Evolutionary conservation across 495 filamentous ascomycete genomes (phyloP).

Genomic region (Bacidia gigantensis): DNA sequence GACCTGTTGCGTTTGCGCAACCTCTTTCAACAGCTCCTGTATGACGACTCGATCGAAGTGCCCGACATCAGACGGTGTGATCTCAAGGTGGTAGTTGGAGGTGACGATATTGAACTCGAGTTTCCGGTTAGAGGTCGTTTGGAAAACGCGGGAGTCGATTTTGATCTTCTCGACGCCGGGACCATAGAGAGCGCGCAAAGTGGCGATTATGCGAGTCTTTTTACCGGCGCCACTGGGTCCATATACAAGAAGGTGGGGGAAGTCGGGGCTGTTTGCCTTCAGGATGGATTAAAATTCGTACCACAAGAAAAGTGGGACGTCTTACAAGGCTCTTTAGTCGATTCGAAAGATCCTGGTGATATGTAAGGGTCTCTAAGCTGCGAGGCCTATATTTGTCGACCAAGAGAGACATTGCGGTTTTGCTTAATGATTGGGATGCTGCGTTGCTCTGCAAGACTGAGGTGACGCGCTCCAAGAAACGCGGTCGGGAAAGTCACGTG

Average conservation of each 20-base stretch:
- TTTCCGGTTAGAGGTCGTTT: conserved; percentile 88
- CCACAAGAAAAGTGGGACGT: conserved; percentile 12
- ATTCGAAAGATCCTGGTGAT: conserved; percentile 78
- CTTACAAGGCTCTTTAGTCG: conserved; percentile 76
- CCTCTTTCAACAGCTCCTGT: conserved; percentile 92
- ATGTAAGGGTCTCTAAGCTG: conserved; percentile 71
- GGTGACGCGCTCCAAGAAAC: neutral
- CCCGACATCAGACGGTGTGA: conserved; percentile 95
- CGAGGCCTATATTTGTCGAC: conserved; percentile 93
- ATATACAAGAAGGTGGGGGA: conserved; percentile 92
- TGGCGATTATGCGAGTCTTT: conserved; percentile 91
- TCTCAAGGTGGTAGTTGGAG: conserved; percentile 93
- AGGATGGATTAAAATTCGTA: neutral
- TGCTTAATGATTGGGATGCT: neutral
- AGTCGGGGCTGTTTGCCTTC: conserved; percentile 90
- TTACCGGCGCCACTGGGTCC: conserved; percentile 94
- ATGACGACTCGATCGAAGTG: conserved; percentile 90
- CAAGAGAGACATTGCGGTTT: conserved; percentile 51
- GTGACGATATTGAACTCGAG: conserved; percentile 97
- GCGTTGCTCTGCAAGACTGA: neutral
- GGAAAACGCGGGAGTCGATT: conserved; percentile 90
- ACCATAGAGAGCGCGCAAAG: conserved; percentile 80
- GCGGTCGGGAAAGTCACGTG: neutral
- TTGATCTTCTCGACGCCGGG: conserved; percentile 94
- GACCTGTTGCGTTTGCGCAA: conserved; percentile 96